These are phyloP conservation scores for Fusarium sp. DNA, from an alignment of 2,329 filamentous ascomycete genomes.

Conservation along the genomic window DNA sequence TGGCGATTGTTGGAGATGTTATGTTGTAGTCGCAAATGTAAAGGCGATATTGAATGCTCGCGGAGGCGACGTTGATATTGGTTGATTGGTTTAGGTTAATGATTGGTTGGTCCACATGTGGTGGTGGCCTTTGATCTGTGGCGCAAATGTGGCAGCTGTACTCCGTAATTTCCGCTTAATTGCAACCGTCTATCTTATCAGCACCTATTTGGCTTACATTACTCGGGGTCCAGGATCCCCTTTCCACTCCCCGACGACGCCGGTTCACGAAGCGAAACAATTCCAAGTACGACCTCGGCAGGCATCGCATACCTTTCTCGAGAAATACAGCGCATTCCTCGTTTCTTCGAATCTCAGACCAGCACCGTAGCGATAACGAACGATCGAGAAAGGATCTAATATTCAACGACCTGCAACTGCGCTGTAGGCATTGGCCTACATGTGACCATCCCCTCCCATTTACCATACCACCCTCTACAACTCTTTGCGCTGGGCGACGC, in stretches of 20 bases:
- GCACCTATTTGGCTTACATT: conserved; percentile 40
- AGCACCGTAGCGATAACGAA: conserved; percentile 16
- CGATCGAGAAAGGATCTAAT: conserved; percentile 32
- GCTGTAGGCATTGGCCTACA: conserved; percentile 38
- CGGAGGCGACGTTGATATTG: conserved; percentile 27
- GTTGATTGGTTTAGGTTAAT: conserved; percentile 23
- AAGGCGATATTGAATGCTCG: conserved; percentile 10
- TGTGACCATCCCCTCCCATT: conserved; percentile 43
- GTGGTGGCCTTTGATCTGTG: conserved; percentile 17
- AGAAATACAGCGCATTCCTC: not conserved
- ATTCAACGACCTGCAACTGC: conserved; percentile 35
- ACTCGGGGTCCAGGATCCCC: conserved; percentile 42
- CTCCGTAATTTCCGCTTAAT: conserved; percentile 44
- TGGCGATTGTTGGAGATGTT: not conserved
- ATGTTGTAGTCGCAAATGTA: conserved; percentile 15
- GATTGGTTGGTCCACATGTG: conserved; percentile 26
- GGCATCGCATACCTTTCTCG: conserved; percentile 21
- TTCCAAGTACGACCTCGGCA: conserved; percentile 29
- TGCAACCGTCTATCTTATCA: conserved; percentile 44
- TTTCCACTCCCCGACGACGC: conserved; percentile 44
- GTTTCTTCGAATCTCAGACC: not conserved
- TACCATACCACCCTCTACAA: conserved; percentile 42
- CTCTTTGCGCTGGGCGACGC: conserved; percentile 34
- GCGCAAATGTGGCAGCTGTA: conserved; percentile 24
- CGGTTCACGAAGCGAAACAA: conserved; percentile 37